Evolutionary conservation across 108 stramenopile genomes (phyloP).

Genomic region (Fragilariopsis cylindrus): DNA sequence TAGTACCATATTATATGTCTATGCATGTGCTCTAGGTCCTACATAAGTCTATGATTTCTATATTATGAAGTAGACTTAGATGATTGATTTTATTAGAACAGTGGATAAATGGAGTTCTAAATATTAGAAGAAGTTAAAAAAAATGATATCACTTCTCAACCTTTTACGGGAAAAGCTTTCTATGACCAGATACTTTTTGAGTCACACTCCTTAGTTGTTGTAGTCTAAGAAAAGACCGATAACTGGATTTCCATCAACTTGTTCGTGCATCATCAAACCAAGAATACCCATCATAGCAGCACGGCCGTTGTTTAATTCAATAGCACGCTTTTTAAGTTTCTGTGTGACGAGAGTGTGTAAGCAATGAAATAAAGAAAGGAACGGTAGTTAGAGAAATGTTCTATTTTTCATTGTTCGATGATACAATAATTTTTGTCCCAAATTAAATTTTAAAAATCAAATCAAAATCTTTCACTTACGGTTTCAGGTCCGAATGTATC

Average conservation of each 20-base stretch:
- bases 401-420: background rate
- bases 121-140: background rate
- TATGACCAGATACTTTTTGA: background rate
- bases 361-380: background rate
- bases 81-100: background rate
- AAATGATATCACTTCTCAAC: background rate
- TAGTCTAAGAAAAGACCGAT: conserved; percentile 40
- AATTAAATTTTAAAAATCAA: background rate
- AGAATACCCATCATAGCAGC: conserved; percentile 93
- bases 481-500: conserved; percentile 50
- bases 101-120: conserved; percentile 4
- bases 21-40: background rate
- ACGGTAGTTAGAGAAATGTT: conserved; percentile 3
- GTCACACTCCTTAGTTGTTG: background rate
- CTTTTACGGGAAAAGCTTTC: conserved; percentile 6
- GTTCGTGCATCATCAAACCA: conserved; percentile 84
- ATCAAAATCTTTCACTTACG: conserved; percentile 3
- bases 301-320: conserved; percentile 92
- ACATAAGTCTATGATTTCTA: background rate
- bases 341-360: background rate
- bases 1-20: background rate
- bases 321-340: conserved; percentile 55
- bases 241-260: conserved; percentile 36
- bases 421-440: background rate
- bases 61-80: background rate